These are phyloP conservation scores for Escallonia rubra DNA, from an alignment of 129 eudicot genomes.

Conservation along the genomic window DNA sequence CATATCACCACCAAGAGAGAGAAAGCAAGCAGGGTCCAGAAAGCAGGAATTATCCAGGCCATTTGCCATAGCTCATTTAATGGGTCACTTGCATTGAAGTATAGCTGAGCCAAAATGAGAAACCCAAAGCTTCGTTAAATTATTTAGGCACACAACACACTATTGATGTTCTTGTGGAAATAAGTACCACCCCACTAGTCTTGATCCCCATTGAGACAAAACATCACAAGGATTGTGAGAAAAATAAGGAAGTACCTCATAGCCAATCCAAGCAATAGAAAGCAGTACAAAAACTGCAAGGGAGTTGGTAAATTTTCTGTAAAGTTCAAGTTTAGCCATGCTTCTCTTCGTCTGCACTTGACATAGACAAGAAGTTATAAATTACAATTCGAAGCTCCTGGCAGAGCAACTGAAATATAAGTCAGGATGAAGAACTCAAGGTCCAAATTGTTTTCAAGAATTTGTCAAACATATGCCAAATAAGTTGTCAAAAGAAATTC, in stretches of 20 bases:
- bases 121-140: background rate
- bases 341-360: slow-evolving; percentile 55
- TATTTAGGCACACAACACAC: background rate
- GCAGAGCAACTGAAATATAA: background rate
- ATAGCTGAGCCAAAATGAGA: slow-evolving; percentile 35
- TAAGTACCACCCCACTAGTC: background rate
- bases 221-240: background rate
- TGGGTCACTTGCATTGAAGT: slow-evolving; percentile 72
- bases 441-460: background rate
- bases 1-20: slow-evolving; percentile 60
- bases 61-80: slow-evolving; percentile 71
- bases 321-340: slow-evolving; percentile 68
- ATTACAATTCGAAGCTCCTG: background rate
- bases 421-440: background rate
- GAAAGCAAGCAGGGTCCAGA: slow-evolving; percentile 67
- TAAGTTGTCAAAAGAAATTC: no score
- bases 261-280: slow-evolving; percentile 86
- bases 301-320: slow-evolving; percentile 68
- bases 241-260: slow-evolving; percentile 40
- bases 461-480: no score
- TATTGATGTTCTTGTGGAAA: no score
- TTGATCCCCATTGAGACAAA: background rate
- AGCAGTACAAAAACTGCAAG: slow-evolving; percentile 70
- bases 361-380: background rate
- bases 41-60: slow-evolving; percentile 71